Base-by-base conservation (phyloP, 345 rosid species). In the Nephelium lappaceum region DNA sequence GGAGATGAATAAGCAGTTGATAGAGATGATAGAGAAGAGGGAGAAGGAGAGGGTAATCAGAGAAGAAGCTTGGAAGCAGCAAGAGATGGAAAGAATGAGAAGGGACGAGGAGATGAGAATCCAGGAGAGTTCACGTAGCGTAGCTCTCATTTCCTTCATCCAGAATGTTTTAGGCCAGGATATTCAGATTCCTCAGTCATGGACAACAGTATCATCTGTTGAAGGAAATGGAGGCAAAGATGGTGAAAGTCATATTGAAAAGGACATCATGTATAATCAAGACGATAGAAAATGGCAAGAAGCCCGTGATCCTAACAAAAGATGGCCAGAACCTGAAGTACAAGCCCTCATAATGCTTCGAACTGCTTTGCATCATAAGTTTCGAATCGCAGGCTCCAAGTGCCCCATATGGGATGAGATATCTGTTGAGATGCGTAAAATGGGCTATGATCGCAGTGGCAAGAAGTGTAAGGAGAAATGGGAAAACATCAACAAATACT, bases 381-480 rank as follows among this genome's bases (percentile, higher is more conserved):
- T 81, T 60, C 88, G 8, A 21, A 57, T 49, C 8, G 24, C 23
- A 57, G 90, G 89, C 5, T 66, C 78, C 77, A 88, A 87, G 77
- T 72, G 83, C 67, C 72, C 87, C 14, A 72, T 88, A 69, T 92
- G 98, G 95, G 94, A 92, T 57, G 91, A 85, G 77, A 80, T 92
- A 87, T 92, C 98, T 39, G 81, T 27, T 6, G 82, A 79, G 68
- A 89, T 92, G 97, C 77, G 24, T 18, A 81, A 63, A 21, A 85
- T 81, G 94, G 97, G 95, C 23, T 94, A 87, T 77, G 71, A 73
- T 11, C 81, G 93, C 19, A 88, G 85, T 60, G 90, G 90, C 6
- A 91, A 87, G 78, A 91, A 92, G 82, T 93, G 98, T 21, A 92
- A 84, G 85, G 97, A 89, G 87, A 94, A 94, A 78, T 94, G 97